Percentiles rank a stretch among this genome's conserved stretches.
These are phyloP conservation scores for Striga asiatica DNA, from an alignment of 257 asterid genomes.

Conservation along the genomic window DNA sequence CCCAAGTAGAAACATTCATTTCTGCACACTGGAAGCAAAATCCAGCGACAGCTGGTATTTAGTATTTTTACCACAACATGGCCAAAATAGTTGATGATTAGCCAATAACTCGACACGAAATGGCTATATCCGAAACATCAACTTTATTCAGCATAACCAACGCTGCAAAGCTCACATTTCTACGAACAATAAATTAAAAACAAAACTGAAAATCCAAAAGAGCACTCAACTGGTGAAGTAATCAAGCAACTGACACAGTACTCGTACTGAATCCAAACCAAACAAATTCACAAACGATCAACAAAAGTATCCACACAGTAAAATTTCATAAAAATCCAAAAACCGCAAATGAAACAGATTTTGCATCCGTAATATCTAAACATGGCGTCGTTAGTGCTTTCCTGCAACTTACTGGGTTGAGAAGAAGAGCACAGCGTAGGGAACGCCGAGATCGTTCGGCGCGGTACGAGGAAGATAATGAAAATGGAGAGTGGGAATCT, in stretches of 20 bases:
- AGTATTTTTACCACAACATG: neutral
- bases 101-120: neutral
- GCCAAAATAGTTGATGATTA: neutral
- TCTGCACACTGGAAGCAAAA: constrained; percentile 1
- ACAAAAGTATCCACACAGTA: neutral
- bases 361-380: neutral
- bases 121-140: neutral
- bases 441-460: constrained; percentile 2
- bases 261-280: neutral
- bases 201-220: neutral
- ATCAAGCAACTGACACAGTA: neutral
- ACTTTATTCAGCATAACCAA: constrained; percentile 2
- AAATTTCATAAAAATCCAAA: neutral
- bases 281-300: neutral
- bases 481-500: constrained; percentile 1
- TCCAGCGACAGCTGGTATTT: neutral
- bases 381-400: neutral
- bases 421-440: constrained; percentile 16
- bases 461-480: constrained; percentile 5
- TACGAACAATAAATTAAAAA: neutral
- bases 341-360: neutral
- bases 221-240: neutral
- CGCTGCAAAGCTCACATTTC: neutral
- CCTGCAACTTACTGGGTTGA: constrained; percentile 15
- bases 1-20: neutral